Conservation (phyloP, 768 basidiomycete species). For the Tulasnella sp. region DNA sequence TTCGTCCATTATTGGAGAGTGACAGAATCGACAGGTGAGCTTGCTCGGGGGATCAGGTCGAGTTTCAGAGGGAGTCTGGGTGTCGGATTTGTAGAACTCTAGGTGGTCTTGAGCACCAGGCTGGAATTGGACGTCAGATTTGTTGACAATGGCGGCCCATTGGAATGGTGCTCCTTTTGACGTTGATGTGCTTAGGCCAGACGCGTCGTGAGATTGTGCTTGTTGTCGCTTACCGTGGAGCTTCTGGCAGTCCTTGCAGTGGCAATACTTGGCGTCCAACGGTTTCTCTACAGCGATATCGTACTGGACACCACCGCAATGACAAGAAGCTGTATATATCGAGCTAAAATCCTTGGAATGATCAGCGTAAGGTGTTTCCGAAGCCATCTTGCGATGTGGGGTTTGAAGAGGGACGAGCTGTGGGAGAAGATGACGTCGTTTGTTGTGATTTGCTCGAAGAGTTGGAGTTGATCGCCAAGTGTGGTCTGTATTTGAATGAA, state of each 20-base stretch:
- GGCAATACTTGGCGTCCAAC: neutral
- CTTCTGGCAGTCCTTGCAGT: neutral
- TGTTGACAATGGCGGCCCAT: neutral
- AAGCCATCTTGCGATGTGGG: neutral
- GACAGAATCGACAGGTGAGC: neutral
- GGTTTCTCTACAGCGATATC: neutral
- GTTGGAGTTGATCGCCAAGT: neutral
- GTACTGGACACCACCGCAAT: neutral
- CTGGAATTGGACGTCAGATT: neutral
- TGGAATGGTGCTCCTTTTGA: neutral
- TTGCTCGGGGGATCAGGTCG: neutral
- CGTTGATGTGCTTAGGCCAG: neutral
- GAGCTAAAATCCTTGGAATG: neutral
- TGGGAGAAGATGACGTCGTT: neutral
- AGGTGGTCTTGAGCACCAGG: neutral
- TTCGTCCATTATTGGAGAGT: neutral
- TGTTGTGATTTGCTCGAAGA: neutral
- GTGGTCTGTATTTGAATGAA: neutral
- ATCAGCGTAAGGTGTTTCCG: neutral
- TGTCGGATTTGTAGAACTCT: neutral
- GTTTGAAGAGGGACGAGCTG: neutral
- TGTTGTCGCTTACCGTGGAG: neutral
- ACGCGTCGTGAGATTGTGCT: neutral
- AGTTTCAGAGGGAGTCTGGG: neutral
- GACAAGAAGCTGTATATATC: neutral